Evolutionary conservation across 805 yeast species (phyloP).

Genomic region (Debaryomyces prosopidis): DNA sequence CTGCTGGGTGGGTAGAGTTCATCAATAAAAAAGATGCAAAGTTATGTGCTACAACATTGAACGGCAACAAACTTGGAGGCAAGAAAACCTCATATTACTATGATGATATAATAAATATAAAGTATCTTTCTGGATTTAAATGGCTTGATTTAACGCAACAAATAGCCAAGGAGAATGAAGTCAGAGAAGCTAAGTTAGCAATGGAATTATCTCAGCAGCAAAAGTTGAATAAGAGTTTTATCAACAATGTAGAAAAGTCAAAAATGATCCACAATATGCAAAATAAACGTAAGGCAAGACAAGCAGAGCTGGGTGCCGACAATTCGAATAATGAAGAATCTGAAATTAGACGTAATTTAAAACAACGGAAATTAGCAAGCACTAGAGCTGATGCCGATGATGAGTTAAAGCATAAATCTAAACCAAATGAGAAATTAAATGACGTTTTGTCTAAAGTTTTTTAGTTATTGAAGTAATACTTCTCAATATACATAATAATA

Average conservation of each 20-base stretch:
- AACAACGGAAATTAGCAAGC: conserved; percentile 68
- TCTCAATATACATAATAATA: conserved; percentile 9
- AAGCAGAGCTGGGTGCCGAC: conserved; percentile 11
- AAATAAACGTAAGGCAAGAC: conserved; percentile 42
- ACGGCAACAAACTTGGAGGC: conserved; percentile 90
- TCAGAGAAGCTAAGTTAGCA: conserved; percentile 82
- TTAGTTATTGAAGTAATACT: conserved; percentile 17
- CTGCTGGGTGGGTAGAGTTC: conserved; percentile 98
- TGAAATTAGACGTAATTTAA: conserved; percentile 58
- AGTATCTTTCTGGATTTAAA: conserved; percentile 87
- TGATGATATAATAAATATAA: conserved; percentile 90
- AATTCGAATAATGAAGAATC: conserved; percentile 19
- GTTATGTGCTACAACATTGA: conserved; percentile 79
- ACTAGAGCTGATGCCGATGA: conserved; percentile 63
- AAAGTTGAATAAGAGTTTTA: conserved; percentile 79
- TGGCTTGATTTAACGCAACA: conserved; percentile 95
- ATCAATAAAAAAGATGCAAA: conserved; percentile 82
- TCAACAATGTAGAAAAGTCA: conserved; percentile 81
- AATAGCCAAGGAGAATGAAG: conserved; percentile 85
- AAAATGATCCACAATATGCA: conserved; percentile 75
- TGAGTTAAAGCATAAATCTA: conserved; percentile 41
- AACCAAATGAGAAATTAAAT: conserved; percentile 40
- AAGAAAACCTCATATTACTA: conserved; percentile 87
- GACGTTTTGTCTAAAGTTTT: conserved; percentile 57
- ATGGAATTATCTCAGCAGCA: conserved; percentile 89